phyloP scores from a whole-genome alignment of 306 rosid genomes.

The Albizia julibrissin region DNA sequence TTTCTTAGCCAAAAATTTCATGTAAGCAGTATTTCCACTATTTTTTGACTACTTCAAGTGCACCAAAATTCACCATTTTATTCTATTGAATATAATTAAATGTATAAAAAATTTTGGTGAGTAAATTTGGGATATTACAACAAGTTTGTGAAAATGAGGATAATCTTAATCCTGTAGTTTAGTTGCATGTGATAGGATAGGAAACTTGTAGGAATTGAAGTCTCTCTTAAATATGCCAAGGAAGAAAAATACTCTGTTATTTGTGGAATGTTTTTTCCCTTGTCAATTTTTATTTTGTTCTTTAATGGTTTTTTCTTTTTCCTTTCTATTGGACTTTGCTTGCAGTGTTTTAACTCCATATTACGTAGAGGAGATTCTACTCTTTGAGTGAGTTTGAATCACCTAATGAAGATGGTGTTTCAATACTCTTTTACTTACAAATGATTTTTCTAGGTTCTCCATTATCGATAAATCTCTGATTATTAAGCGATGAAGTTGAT shows the following conservation, averaged over 20 bases:
- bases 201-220: slow-evolving; percentile 11
- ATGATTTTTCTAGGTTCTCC: slow-evolving; percentile 86
- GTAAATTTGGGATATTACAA: no score
- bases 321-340: slow-evolving; percentile 22
- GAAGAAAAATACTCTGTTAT: slow-evolving; percentile 14
- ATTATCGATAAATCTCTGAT: slow-evolving; percentile 13
- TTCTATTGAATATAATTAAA: no score
- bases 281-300: not conserved
- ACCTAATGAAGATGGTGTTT: slow-evolving; percentile 92
- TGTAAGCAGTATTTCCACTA: no score
- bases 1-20: no score
- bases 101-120: no score
- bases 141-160: slow-evolving; percentile 5
- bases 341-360: slow-evolving; percentile 93
- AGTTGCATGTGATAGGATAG: slow-evolving; percentile 3
- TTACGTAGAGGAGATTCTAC: slow-evolving; percentile 91
- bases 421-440: slow-evolving; percentile 90
- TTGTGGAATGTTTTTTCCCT: slow-evolving; percentile 1
- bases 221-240: slow-evolving; percentile 4
- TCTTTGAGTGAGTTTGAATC: slow-evolving; percentile 69
- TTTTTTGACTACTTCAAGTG: no score
- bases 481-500: slow-evolving; percentile 11
- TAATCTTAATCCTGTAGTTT: slow-evolving; percentile 17
- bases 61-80: no score
- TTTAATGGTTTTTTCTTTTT: not conserved